Evolutionary conservation across 495 filamentous ascomycete genomes (phyloP).

Genomic region (Pseudomonodictys pantanalensis): DNA sequence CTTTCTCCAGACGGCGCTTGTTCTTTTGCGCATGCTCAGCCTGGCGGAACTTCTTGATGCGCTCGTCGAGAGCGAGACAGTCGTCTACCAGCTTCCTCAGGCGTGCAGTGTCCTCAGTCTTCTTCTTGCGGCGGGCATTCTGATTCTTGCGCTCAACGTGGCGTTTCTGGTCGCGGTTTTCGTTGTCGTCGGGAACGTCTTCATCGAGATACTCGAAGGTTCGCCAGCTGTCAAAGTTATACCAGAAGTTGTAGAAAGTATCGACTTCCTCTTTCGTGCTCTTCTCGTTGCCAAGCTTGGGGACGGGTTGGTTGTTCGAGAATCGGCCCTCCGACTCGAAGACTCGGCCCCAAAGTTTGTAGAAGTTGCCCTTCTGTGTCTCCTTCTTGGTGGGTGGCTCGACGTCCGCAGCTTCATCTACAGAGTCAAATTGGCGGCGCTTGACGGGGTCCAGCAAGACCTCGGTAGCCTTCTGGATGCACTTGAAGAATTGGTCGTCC

Average conservation of each 20-base stretch:
- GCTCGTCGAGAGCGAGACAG: conserved; percentile 74
- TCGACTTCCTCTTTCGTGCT: conserved; percentile 85
- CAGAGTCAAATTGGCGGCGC: conserved; percentile 93
- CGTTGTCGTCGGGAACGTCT: conserved; percentile 97
- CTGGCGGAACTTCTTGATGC: conserved; percentile 95
- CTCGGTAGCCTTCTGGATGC: conserved; percentile 97
- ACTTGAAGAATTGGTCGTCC: conserved; percentile 99
- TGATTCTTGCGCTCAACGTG: conserved; percentile 97
- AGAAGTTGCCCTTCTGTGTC: conserved; percentile 78
- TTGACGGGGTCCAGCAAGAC: conserved; percentile 86
- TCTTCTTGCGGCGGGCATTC: conserved; percentile 96
- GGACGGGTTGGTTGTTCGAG: conserved; percentile 85
- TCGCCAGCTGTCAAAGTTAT: conserved; percentile 97
- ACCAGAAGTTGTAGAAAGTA: conserved; percentile 98
- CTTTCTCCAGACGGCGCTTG: conserved; percentile 84
- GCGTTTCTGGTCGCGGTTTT: conserved; percentile 97
- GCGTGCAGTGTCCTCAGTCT: conserved; percentile 92
- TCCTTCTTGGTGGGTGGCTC: conserved; percentile 91
- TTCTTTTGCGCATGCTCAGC: conserved; percentile 88
- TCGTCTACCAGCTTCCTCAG: conserved; percentile 87
- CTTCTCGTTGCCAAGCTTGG: conserved; percentile 78
- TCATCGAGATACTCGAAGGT: conserved; percentile 98
- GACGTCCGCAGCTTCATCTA: conserved; percentile 88
- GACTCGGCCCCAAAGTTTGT: conserved; percentile 84
- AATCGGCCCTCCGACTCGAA: conserved; percentile 91